A percentile compares a stretch with the other conserved stretches of the same genome.
phyloP scores from a whole-genome alignment of 2,329 filamentous ascomycete species.

The Escovopsis sp. region DNA sequence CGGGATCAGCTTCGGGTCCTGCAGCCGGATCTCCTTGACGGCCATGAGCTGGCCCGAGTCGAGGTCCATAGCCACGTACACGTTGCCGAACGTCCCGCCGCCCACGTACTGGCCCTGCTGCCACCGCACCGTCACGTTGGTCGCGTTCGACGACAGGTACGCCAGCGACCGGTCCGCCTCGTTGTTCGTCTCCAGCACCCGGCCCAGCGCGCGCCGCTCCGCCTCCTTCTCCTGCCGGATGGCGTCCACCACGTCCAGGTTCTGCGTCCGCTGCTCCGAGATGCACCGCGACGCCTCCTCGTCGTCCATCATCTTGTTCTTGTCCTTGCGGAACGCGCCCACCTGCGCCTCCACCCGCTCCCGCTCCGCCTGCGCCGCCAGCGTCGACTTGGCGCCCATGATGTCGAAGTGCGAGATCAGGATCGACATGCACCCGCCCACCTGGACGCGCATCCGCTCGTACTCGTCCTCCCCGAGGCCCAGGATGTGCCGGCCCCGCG shows the following conservation, averaged over 20 bases:
- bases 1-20: slow-evolving; percentile 91
- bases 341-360: slow-evolving; percentile 70
- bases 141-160: slow-evolving; percentile 83
- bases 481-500: slow-evolving; percentile 82
- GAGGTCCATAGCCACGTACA: slow-evolving; percentile 93
- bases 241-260: slow-evolving; percentile 64
- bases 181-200: slow-evolving; percentile 85
- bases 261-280: slow-evolving; percentile 57
- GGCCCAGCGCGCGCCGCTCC: slow-evolving; percentile 74
- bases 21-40: slow-evolving; percentile 93
- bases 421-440: slow-evolving; percentile 92
- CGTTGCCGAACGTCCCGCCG: slow-evolving; percentile 90
- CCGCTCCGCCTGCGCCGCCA: slow-evolving; percentile 88
- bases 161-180: slow-evolving; percentile 92
- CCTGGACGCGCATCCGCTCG: slow-evolving; percentile 64
- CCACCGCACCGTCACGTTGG: slow-evolving; percentile 92
- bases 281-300: slow-evolving; percentile 69
- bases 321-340: slow-evolving; percentile 62
- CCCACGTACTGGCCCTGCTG: slow-evolving; percentile 98
- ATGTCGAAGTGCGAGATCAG: slow-evolving; percentile 98
- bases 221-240: slow-evolving; percentile 63
- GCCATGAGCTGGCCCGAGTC: slow-evolving; percentile 96
- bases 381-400: slow-evolving; percentile 86
- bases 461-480: slow-evolving; percentile 83
- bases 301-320: slow-evolving; percentile 59